phyloP scores from a whole-genome alignment of 2,329 filamentous ascomycete genomes.

The Fusarium sp. region DNA sequence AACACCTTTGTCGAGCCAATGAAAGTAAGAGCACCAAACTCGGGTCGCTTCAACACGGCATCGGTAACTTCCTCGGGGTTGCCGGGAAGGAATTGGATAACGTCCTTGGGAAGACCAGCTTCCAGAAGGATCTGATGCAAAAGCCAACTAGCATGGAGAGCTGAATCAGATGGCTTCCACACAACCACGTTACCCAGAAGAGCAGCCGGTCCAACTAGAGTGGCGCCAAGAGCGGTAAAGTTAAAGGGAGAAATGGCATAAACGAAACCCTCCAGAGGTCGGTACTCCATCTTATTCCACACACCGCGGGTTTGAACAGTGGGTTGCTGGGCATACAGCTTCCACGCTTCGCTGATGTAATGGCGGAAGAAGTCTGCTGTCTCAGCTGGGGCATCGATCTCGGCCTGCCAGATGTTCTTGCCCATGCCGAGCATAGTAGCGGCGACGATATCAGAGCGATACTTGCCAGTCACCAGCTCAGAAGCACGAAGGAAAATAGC shows the following conservation, averaged over 20 bases:
- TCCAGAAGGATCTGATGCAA: slow-evolving; percentile 55
- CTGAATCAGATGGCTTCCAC: slow-evolving; percentile 55
- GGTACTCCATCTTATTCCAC: slow-evolving; percentile 48
- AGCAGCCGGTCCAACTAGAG: slow-evolving; percentile 50
- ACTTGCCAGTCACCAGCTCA: slow-evolving; percentile 36
- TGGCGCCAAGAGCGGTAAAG: slow-evolving; percentile 56
- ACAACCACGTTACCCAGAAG: slow-evolving; percentile 57
- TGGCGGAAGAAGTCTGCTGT: slow-evolving; percentile 52
- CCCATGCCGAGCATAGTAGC: slow-evolving; percentile 38
- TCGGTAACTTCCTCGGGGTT: slow-evolving; percentile 53
- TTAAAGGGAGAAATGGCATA: slow-evolving; percentile 58
- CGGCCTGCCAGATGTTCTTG: slow-evolving; percentile 40
- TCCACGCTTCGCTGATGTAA: slow-evolving; percentile 36
- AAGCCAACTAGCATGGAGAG: slow-evolving; percentile 51
- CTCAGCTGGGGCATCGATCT: slow-evolving; percentile 34
- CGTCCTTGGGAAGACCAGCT: slow-evolving; percentile 53
- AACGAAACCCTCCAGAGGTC: slow-evolving; percentile 57
- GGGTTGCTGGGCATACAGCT: slow-evolving; percentile 27
- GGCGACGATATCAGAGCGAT: slow-evolving; percentile 34
- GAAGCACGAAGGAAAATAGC: slow-evolving; percentile 34
- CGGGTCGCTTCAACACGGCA: slow-evolving; percentile 48
- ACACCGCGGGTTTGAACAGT: slow-evolving; percentile 13
- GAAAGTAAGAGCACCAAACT: slow-evolving; percentile 54
- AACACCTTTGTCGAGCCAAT: slow-evolving; percentile 56
- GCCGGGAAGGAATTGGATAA: slow-evolving; percentile 55